Base-by-base conservation (phyloP, 495 filamentous ascomycete species). In the Penicillium bialowiezense region DNA sequence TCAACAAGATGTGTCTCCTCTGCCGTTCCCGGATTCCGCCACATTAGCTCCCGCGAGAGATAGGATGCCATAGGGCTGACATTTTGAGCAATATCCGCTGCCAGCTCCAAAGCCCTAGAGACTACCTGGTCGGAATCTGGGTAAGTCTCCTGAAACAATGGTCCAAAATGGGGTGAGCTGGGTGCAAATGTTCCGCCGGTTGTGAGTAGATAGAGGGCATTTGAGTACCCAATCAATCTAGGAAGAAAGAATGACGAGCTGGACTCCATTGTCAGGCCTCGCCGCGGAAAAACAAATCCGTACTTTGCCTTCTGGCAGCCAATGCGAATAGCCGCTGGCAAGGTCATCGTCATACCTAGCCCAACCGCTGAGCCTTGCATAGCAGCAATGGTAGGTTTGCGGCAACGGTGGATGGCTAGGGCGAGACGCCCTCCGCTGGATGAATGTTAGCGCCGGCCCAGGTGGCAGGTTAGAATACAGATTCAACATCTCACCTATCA, bases 301-400 rank as follows among this genome's bases (percentile, higher is more conserved):
- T 54, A 62, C 73, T 65, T 79, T 8, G 79, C 72, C 29, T 61
- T 54, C 23, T 54, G 38, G 48, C 60, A 73, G 2, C 69, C 76
- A 37, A 85, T 60, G 12, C 57, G 66, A 39, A 85, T 77, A 41
- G 65, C 71, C 49, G 74, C 73, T 5, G 81, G 78, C 13, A 85
- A 69, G 3, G 75, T 78, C 74, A 81, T 78, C 26, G 80, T 84
- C 44, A 83, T 81, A 23, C 81, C 81, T 14, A 83, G 66, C 6
- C 80, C 81, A 8, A 81, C 80, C 17, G 81, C 78, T 38, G 71
- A 70, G 32, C 81, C 81, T 55, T 82, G 77, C 31, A 82, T 68
- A 7, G 81, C 81, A 20, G 67, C 79, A 51, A 84, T 75, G 33
- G 78, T 76, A 37, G 80, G 80, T 52, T 83, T 84, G 41, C 60